These are phyloP conservation scores for Ganoderma boninense DNA, from an alignment of 1,284 basidiomycete species.

Conservation along the genomic window DNA sequence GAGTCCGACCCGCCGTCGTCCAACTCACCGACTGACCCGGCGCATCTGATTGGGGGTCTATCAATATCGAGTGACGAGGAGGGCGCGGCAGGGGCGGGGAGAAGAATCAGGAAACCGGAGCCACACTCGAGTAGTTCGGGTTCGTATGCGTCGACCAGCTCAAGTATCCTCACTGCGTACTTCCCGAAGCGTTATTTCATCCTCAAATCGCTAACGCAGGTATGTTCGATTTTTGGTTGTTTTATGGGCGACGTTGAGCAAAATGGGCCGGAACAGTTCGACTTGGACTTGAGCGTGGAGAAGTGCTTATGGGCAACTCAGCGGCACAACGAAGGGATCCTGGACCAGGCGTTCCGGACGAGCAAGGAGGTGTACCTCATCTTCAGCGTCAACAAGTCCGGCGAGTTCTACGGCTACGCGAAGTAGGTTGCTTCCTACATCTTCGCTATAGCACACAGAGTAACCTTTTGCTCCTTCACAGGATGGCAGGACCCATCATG, in stretches of 20 bases:
- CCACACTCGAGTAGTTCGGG: constrained; percentile 71
- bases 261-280: constrained; percentile 58
- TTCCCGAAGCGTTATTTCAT: constrained; percentile 94
- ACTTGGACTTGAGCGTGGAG: constrained; percentile 87
- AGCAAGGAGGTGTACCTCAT: constrained; percentile 88
- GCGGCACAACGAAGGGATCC: constrained; percentile 88
- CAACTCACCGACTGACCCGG: constrained; percentile 35
- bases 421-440: constrained; percentile 54
- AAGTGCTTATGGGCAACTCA: constrained; percentile 92
- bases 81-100: constrained; percentile 24
- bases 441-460: background rate
- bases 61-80: constrained; percentile 55
- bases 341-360: constrained; percentile 92
- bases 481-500: constrained; percentile 71
- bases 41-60: constrained; percentile 35
- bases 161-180: constrained; percentile 74
- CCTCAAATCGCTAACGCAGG: constrained; percentile 87
- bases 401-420: constrained; percentile 91
- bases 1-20: constrained; percentile 40
- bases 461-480: constrained; percentile 37
- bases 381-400: constrained; percentile 92
- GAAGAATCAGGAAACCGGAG: constrained; percentile 25
- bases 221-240: constrained; percentile 43
- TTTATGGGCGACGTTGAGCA: constrained; percentile 12
- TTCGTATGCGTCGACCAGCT: constrained; percentile 75